These are phyloP conservation scores for Phyllosticta capitalensis DNA, from an alignment of 2,329 filamentous ascomycete genomes.

Conservation along the genomic window DNA sequence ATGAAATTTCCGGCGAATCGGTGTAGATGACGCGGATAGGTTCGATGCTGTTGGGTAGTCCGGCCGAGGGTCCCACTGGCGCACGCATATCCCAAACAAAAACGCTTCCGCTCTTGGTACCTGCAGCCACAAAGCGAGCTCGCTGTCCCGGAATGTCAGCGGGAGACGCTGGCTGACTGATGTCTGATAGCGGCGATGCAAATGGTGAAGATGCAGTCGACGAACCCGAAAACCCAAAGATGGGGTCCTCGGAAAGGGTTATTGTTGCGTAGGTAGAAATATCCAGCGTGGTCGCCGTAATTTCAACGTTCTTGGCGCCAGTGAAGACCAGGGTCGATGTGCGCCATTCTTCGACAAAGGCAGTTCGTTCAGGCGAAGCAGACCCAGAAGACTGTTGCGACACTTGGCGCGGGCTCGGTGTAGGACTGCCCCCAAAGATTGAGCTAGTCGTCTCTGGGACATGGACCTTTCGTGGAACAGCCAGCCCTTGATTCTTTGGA, in stretches of 20 bases:
- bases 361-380: slow-evolving; percentile 26
- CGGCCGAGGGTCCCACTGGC: slow-evolving; percentile 43
- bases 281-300: slow-evolving; percentile 66
- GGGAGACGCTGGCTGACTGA: slow-evolving; percentile 33
- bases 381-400: slow-evolving; percentile 1
- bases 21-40: slow-evolving; percentile 80
- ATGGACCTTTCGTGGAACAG: background rate
- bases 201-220: slow-evolving; percentile 45
- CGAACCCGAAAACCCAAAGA: slow-evolving; percentile 49
- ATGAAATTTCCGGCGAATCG: slow-evolving; percentile 79
- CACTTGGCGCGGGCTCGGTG: slow-evolving; percentile 12
- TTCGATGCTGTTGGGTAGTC: slow-evolving; percentile 49
- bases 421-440: slow-evolving; percentile 40
- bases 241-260: slow-evolving; percentile 68
- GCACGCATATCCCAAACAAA: slow-evolving; percentile 79
- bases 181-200: slow-evolving; percentile 44
- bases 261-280: slow-evolving; percentile 61
- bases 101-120: slow-evolving; percentile 68
- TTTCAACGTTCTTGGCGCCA: slow-evolving; percentile 47
- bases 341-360: slow-evolving; percentile 54
- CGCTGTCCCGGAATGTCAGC: slow-evolving; percentile 74
- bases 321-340: slow-evolving; percentile 53
- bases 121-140: slow-evolving; percentile 69
- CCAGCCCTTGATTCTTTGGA: slow-evolving; percentile 17
- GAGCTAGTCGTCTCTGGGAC: slow-evolving; percentile 26